These are phyloP conservation scores for Zygnema circumcarinatum DNA, from an alignment of 139 green algal species.

Conservation along the genomic window DNA sequence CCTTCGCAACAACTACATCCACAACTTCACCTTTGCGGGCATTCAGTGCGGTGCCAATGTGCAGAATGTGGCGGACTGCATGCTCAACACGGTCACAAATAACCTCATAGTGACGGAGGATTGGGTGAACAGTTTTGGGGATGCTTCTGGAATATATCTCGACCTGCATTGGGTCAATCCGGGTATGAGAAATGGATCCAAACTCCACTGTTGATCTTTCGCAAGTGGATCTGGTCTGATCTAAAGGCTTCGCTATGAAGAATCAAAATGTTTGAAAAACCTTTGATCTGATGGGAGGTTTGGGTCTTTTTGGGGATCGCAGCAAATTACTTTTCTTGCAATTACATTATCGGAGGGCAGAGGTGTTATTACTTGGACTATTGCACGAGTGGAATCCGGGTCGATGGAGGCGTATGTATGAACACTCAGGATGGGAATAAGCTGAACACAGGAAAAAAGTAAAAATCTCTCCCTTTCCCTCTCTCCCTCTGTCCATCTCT, in stretches of 20 bases:
- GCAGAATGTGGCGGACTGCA: slow-evolving; percentile 14
- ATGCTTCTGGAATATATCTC: slow-evolving; percentile 18
- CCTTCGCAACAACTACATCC: slow-evolving; percentile 16
- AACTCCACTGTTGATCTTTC: neutral
- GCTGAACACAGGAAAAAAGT: slow-evolving; percentile 17
- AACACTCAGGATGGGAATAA: neutral
- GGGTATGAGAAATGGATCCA: neutral
- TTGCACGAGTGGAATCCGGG: neutral
- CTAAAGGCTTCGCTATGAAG: no score
- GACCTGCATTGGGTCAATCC: slow-evolving; percentile 24
- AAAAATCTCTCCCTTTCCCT: neutral
- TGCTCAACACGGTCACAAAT: slow-evolving; percentile 19
- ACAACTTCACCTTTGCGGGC: slow-evolving; percentile 29
- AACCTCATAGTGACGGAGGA: slow-evolving; percentile 24
- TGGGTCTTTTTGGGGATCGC: no score
- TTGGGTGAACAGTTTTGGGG: neutral
- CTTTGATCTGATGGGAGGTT: no score
- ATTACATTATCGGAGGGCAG: neutral
- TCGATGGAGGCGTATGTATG: slow-evolving; percentile 1
- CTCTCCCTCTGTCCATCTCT: neutral
- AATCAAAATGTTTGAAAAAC: no score
- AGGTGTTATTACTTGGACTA: slow-evolving; percentile 16
- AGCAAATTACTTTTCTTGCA: neutral
- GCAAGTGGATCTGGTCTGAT: no score
- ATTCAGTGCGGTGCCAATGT: slow-evolving; percentile 6